Conservation (phyloP, 345 rosid species). For the Euphorbia pulcherrima region DNA sequence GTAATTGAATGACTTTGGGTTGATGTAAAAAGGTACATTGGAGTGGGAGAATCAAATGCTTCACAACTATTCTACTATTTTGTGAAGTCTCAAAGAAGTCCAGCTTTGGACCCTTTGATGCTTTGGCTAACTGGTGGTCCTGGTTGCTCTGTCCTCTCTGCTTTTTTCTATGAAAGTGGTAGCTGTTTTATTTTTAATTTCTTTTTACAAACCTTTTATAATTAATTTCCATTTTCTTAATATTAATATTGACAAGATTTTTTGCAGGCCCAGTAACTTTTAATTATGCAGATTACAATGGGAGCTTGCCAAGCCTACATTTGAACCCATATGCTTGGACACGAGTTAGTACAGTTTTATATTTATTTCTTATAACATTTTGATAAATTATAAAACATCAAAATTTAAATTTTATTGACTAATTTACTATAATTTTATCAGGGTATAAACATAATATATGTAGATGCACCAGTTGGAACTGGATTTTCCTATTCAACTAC, state of each 20-base stretch:
- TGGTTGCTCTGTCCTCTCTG: conserved; percentile 17
- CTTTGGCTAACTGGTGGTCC: conserved; percentile 18
- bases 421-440: not conserved
- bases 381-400: not conserved
- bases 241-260: not conserved
- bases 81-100: conserved; percentile 12
- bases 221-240: not conserved
- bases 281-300: conserved; percentile 9
- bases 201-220: not conserved
- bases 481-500: conserved; percentile 39
- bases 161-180: conserved; percentile 14
- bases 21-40: conserved; percentile 1
- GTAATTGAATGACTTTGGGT: too few species aligned
- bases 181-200: not conserved
- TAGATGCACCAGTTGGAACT: conserved; percentile 34
- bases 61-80: conserved; percentile 8
- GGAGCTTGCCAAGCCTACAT: conserved; percentile 5
- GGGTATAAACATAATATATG: conserved; percentile 29
- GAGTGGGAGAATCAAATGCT: conserved; percentile 9
- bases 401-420: too few species aligned
- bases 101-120: conserved; percentile 7
- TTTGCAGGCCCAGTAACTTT: conserved; percentile 9
- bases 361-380: not conserved
- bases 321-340: conserved; percentile 13
- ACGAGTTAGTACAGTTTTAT: conserved; percentile 3